phyloP scores from a whole-genome alignment of 345 rosid species.

The Moricandia arvensis region DNA sequence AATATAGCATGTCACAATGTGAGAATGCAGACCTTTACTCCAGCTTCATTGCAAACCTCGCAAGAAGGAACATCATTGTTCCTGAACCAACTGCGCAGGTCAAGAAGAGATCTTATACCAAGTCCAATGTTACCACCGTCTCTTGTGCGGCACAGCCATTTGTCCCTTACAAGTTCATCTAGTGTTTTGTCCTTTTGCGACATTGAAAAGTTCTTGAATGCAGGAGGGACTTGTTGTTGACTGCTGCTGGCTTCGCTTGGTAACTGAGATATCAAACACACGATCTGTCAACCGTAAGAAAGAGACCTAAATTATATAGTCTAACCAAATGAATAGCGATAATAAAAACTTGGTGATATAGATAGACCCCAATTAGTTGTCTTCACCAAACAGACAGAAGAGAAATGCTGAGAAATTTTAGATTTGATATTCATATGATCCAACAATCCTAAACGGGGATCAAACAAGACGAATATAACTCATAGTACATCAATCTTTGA shows the following conservation, averaged over 20 bases:
- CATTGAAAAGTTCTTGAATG: slow-evolving; percentile 74
- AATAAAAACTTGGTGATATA: background rate
- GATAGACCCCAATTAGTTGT: background rate
- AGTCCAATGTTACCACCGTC: slow-evolving; percentile 74
- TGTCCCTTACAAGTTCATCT: slow-evolving; percentile 62
- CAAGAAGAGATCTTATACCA: slow-evolving; percentile 81
- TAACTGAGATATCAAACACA: slow-evolving; percentile 38
- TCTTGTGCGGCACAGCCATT: slow-evolving; percentile 63
- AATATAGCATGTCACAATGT: background rate
- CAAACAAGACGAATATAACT: background rate
- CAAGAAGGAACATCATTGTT: slow-evolving; percentile 70
- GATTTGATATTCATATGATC: background rate
- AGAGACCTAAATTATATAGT: background rate
- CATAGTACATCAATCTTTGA: too few relatives aligned
- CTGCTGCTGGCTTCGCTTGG: slow-evolving; percentile 38
- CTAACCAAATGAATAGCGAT: background rate
- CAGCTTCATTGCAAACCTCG: slow-evolving; percentile 91
- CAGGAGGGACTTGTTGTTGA: slow-evolving; percentile 54
- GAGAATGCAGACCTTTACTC: slow-evolving; percentile 60
- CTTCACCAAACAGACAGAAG: background rate
- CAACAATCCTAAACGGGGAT: too few relatives aligned
- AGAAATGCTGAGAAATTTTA: background rate
- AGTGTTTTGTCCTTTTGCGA: slow-evolving; percentile 84
- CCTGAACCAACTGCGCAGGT: slow-evolving; percentile 79
- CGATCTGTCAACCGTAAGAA: slow-evolving; percentile 16